Evolutionary conservation across 139 green algal genomes (phyloP), one percentile per base, ranked within the genome.

Genomic region (Prasinococcaceae sp.): DNA sequence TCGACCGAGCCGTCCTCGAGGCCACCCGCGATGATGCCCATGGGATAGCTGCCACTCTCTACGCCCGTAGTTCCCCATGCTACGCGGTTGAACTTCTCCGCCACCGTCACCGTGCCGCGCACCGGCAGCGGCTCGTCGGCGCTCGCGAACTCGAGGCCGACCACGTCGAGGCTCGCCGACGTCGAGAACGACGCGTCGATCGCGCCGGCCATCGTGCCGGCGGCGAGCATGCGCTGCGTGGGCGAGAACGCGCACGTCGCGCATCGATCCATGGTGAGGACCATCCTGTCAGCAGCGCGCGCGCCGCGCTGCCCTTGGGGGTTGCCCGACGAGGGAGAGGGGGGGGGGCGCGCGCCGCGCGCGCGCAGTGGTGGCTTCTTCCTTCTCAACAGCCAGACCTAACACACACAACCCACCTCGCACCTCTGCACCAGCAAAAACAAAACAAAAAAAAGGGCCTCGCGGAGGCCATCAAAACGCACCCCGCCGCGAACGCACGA

Each of bases 121-220:
- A 66, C 50, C 16, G 63, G 58, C 4, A 81, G 41, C 16, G 32
- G 9, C 14, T 25, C 14, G 17, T 67, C 22, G 14, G 23, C 29
- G 14, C 22, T 30, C 4, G 38, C 23, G 24, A 63, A 44, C 4
- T 68, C 50, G 3, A 68, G 35, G n/a, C 30, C 19, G 50, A 63
- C 64, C 22, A 75, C 36, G 23, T 76, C 67, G 3, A 72, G 26
- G 23, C 29, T 40, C 2, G 56, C 62, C 23, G 68, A 53, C 9
- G 79, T 88, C 47, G 52, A 80, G 58, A 95, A 95, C 38, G 60
- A 84, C 17, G 87, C 60, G 53, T 96, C 90, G 28, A 96, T 85
- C 3, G 84, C 82, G 1, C 84, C 90, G 4, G 84, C 83, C 14
- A 90, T 84, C 0, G 84, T 94, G 1, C 90, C 90, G 26, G 70